phyloP scores from a whole-genome alignment of 225 moss, liverwort and hornwort genomes.

The Marchantia polymorpha region DNA sequence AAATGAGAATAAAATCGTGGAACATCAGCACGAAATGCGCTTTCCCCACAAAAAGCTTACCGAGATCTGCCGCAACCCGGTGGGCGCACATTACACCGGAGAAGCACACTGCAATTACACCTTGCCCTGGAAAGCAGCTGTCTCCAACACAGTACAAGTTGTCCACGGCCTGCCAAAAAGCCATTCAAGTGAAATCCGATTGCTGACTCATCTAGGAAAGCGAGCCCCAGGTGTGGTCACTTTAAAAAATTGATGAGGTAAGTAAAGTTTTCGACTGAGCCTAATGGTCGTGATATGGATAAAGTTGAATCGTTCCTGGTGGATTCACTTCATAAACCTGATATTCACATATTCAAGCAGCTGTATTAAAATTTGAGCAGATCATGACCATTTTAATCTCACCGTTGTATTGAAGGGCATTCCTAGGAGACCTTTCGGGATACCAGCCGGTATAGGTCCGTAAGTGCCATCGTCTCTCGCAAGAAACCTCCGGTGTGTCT shows the following conservation, averaged over 20 bases:
- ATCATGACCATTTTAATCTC: background rate
- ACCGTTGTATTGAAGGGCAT: conserved; percentile 96
- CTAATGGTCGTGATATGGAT: background rate
- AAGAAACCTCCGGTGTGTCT: conserved; percentile 81
- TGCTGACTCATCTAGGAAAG: background rate
- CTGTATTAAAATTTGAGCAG: background rate
- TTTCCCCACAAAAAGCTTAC: conserved; percentile 17
- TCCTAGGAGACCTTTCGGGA: conserved; percentile 81
- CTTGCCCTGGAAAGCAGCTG: conserved; percentile 95
- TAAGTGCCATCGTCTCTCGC: conserved; percentile 90
- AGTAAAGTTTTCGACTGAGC: background rate
- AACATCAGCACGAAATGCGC: background rate
- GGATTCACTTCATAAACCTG: background rate
- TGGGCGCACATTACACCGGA: conserved; percentile 96
- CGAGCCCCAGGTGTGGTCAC: background rate
- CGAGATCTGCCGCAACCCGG: conserved; percentile 85
- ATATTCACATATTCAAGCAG: too few species aligned
- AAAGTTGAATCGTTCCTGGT: background rate
- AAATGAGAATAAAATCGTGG: background rate
- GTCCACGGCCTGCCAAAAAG: conserved; percentile 55
- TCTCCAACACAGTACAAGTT: conserved; percentile 91
- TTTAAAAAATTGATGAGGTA: background rate
- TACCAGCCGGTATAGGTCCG: conserved; percentile 80
- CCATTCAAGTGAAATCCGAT: background rate
- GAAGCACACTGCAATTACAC: conserved; percentile 92